Conservation (phyloP, 768 basidiomycete genomes). For the Termitomyces sp. region DNA sequence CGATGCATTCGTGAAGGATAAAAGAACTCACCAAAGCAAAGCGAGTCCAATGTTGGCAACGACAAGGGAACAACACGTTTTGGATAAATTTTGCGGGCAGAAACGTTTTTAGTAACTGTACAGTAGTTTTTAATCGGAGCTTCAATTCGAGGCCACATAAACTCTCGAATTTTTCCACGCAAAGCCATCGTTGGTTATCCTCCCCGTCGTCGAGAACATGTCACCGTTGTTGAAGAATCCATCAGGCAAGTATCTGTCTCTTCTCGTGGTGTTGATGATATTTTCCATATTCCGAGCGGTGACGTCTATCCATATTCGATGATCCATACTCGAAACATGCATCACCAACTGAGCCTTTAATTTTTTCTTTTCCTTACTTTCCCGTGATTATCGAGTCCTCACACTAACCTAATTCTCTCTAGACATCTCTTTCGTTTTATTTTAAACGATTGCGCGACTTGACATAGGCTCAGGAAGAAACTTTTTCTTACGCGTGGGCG, state of each 20-base stretch:
- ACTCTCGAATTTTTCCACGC: neutral
- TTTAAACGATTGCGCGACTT: neutral
- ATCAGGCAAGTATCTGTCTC: conserved; percentile 26
- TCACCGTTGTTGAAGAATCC: neutral
- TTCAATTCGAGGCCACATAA: conserved; percentile 6
- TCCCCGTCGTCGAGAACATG: neutral
- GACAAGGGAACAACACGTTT: neutral
- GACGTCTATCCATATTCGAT: conserved; percentile 49
- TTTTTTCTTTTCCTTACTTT: conserved; percentile 7
- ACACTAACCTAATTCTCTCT: neutral
- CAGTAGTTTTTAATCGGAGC: conserved; percentile 30
- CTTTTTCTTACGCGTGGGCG: neutral
- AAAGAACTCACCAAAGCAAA: conserved; percentile 17
- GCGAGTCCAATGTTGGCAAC: neutral
- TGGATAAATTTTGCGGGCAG: neutral
- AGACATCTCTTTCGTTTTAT: neutral
- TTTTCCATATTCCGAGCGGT: conserved; percentile 68
- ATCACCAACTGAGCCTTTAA: conserved; percentile 53
- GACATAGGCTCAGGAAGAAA: neutral
- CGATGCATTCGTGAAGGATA: neutral
- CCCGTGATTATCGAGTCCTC: too few species aligned
- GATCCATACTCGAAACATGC: conserved; percentile 79
- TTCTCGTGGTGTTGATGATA: conserved; percentile 50
- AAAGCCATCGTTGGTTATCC: neutral
- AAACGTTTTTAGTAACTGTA: conserved; percentile 29